Percentiles rank a stretch among this genome's conserved stretches.
Evolutionary conservation across 2,329 filamentous ascomycete genomes (phyloP).

Genomic region (Aspergillus candidus): DNA sequence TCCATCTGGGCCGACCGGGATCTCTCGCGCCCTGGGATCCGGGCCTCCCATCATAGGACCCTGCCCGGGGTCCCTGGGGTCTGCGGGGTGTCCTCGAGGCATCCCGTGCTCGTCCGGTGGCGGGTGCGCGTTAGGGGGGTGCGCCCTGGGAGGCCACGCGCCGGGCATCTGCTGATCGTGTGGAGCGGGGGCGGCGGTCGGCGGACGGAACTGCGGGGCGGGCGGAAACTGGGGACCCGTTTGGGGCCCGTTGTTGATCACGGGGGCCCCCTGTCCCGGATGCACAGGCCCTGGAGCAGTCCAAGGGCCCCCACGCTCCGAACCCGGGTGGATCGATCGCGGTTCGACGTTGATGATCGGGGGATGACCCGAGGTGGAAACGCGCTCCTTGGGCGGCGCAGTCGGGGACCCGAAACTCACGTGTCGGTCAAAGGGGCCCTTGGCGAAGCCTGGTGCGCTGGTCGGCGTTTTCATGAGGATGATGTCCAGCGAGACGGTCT

Average conservation of each 20-base stretch:
- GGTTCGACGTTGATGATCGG: background rate
- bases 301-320: no score
- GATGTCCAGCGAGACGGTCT: conserved; percentile 30
- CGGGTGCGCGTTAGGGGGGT: background rate
- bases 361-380: background rate
- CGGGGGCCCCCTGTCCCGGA: background rate
- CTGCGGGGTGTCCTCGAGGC: background rate
- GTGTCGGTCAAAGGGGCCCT: conserved; percentile 11
- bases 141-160: no score
- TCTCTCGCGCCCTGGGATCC: background rate
- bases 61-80: background rate
- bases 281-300: background rate
- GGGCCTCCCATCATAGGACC: conserved; percentile 2
- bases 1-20: background rate
- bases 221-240: conserved; percentile 9
- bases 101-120: conserved; percentile 1
- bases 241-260: background rate
- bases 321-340: no score
- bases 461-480: conserved; percentile 26
- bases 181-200: conserved; percentile 3
- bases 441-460: conserved; percentile 11
- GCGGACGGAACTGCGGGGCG: conserved; percentile 8
- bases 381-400: conserved; percentile 6
- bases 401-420: conserved; percentile 12
- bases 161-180: no score